phyloP scores from a whole-genome alignment of 2,329 filamentous ascomycete genomes.

The Fusarium sp. region DNA sequence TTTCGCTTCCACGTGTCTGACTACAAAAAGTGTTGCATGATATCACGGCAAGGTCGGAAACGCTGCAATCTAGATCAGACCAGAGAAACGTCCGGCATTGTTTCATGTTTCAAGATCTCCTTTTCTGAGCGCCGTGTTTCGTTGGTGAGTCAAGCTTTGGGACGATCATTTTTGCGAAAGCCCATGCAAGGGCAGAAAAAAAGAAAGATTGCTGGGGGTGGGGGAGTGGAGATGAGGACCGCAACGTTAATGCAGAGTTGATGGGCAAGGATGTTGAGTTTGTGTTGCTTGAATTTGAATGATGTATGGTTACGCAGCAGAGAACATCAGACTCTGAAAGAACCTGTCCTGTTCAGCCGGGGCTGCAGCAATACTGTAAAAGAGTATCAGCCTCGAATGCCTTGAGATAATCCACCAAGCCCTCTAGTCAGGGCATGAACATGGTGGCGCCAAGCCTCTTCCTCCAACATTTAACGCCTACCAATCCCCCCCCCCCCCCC shows the following conservation, averaged over 20 bases:
- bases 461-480: constrained; percentile 14
- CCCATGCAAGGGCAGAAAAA: constrained; percentile 23
- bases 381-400: background rate
- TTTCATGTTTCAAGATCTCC: constrained; percentile 42
- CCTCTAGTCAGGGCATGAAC: background rate
- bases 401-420: background rate
- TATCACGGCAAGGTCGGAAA: background rate
- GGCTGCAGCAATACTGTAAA: background rate
- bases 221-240: constrained; percentile 6
- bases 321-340: background rate
- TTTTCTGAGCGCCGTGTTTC: constrained; percentile 16
- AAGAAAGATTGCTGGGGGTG: constrained; percentile 18
- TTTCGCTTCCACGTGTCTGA: constrained; percentile 23
- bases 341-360: background rate
- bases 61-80: constrained; percentile 19
- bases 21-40: background rate
- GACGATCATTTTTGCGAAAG: constrained; percentile 3
- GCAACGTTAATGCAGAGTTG: constrained; percentile 37
- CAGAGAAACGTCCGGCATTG: constrained; percentile 12
- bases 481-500: constrained; percentile 24
- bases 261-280: constrained; percentile 7
- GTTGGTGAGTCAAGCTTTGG: constrained; percentile 11
- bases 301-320: constrained; percentile 15
- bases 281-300: background rate
- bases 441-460: constrained; percentile 18